phyloP scores from a whole-genome alignment of 2,329 filamentous ascomycete species.

The Leptographium radiaticola region DNA sequence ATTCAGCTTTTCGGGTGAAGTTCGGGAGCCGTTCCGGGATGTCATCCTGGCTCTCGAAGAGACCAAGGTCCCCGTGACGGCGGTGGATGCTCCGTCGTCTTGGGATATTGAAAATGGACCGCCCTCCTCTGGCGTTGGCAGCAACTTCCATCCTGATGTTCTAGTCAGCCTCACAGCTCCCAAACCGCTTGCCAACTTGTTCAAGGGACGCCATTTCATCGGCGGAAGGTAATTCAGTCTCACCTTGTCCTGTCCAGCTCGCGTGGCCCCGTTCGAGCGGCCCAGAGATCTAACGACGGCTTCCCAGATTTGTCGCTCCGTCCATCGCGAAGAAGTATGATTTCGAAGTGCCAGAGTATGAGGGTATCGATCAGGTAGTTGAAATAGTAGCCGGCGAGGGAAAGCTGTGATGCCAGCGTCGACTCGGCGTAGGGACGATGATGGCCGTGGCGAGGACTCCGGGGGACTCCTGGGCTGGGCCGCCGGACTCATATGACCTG shows the following conservation, averaged over 20 bases:
- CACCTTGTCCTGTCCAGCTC: neutral
- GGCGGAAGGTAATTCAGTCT: conserved; percentile 54
- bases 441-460: neutral
- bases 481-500: conserved; percentile 31
- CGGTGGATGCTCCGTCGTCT: conserved; percentile 84
- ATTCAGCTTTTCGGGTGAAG: conserved; percentile 84
- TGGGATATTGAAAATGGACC: conserved; percentile 90
- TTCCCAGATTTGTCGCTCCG: conserved; percentile 59
- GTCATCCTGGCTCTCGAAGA: conserved; percentile 68
- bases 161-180: conserved; percentile 86
- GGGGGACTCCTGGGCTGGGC: neutral
- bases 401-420: conserved; percentile 32
- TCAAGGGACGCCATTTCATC: conserved; percentile 79
- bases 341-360: conserved; percentile 69
- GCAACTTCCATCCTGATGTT: conserved; percentile 64
- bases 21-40: conserved; percentile 79
- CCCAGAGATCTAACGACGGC: neutral
- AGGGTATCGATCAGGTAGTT: conserved; percentile 78
- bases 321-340: conserved; percentile 74
- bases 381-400: conserved; percentile 47
- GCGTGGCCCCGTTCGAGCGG: neutral
- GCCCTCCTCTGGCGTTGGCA: conserved; percentile 61
- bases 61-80: conserved; percentile 63
- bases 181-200: conserved; percentile 77
- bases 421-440: too few species aligned